phyloP scores from a whole-genome alignment of 1,284 basidiomycete genomes.

The Sanghuangporus baumii region DNA sequence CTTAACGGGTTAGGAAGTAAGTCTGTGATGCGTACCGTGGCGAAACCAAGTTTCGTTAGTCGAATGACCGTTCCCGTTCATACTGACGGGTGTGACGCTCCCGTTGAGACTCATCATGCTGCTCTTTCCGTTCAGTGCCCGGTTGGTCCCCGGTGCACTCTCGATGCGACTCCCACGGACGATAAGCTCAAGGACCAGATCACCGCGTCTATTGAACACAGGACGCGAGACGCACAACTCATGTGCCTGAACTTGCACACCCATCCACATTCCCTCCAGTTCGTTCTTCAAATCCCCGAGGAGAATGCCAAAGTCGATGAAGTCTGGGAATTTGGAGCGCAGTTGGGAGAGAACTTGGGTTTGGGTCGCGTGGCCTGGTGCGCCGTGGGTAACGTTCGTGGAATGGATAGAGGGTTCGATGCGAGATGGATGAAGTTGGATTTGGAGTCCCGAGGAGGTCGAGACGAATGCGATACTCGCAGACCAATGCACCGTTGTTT shows the following conservation, averaged over 20 bases:
- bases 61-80: conserved; percentile 6
- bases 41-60: conserved; percentile 9
- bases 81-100: neutral
- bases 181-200: conserved; percentile 29
- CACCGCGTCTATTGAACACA: conserved; percentile 28
- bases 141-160: neutral
- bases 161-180: neutral
- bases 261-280: conserved; percentile 29
- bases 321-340: conserved; percentile 21
- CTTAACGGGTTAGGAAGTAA: neutral
- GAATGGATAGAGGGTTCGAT: conserved; percentile 3
- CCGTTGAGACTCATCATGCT: neutral
- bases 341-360: conserved; percentile 20
- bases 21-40: neutral
- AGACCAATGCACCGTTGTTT: conserved; percentile 9
- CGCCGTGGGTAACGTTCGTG: conserved; percentile 11
- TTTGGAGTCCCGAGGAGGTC: neutral
- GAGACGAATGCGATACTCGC: conserved; percentile 12
- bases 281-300: conserved; percentile 23
- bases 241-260: conserved; percentile 24
- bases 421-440: conserved; percentile 2
- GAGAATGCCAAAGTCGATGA: conserved; percentile 23
- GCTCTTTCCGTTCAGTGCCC: neutral
- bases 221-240: conserved; percentile 28
- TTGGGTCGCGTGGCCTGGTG: conserved; percentile 17